A percentile compares a stretch with the other conserved stretches of the same genome.
Conservation (phyloP, 192 early-diverging fungal genomes). For the Gamsiella multidivaricata region DNA sequence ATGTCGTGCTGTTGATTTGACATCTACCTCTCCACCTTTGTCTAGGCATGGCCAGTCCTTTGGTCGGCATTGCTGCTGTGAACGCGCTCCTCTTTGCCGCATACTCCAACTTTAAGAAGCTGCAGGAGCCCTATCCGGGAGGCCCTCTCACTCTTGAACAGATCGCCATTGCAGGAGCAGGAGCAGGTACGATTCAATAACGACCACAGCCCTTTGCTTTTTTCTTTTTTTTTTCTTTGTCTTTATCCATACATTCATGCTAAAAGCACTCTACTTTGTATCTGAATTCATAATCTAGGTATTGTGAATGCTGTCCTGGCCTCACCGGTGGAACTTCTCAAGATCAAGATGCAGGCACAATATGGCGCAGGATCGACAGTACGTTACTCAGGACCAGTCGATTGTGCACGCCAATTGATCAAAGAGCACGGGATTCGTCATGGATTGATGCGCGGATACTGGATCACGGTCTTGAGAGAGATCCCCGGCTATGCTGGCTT, state of each 20-base stretch:
- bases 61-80: constrained; percentile 84
- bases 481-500: constrained; percentile 89
- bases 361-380: constrained; percentile 64
- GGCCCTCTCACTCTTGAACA: constrained; percentile 71
- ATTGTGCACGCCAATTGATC: constrained; percentile 74
- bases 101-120: constrained; percentile 72
- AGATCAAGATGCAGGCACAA: constrained; percentile 93
- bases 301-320: constrained; percentile 85
- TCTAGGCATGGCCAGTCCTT: constrained; percentile 80
- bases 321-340: constrained; percentile 95
- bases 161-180: constrained; percentile 88
- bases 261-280: too few species aligned
- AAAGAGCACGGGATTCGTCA: constrained; percentile 71
- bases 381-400: constrained; percentile 69
- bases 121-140: constrained; percentile 60
- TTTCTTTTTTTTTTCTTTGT: not conserved
- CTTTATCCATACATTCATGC: too few species aligned
- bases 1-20: not conserved
- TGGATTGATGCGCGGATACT: constrained; percentile 88
- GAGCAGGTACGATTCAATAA: constrained; percentile 80
- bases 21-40: not conserved
- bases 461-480: constrained; percentile 81
- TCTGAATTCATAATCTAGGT: constrained; percentile 58
- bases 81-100: constrained; percentile 89
- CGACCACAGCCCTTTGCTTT: too few species aligned